Base-by-base conservation (phyloP, 495 filamentous ascomycete genomes). In the Aspergillus baeticus region DNA sequence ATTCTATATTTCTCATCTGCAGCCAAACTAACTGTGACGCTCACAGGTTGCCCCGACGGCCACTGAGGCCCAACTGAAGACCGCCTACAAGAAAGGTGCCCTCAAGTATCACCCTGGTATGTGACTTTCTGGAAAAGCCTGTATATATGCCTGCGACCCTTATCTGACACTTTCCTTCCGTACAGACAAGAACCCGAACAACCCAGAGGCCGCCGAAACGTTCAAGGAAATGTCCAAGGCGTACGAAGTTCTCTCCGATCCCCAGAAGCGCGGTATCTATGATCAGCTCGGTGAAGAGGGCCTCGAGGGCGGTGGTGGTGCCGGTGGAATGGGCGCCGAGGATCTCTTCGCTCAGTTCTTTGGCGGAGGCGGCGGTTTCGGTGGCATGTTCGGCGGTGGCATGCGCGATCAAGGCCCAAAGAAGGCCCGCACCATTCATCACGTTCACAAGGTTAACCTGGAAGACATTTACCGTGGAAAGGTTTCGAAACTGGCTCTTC, bases 401-500 rank as follows among this genome's bases (percentile, higher is more conserved):
- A 90, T 90, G 84, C 84, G 88, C 57, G 86, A 89, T 15, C 81
- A 83, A 36, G 92, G 92, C 20, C 94, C 93, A 6, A 89, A 91
- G 72, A 96, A 97, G 80, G 93, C 94, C 57, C 83, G 94, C 60
- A 92, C 89, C 48, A 99, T 99, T 63, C 89, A 95, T 71, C 94
- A 99, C 74, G 91, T 92, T 51, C 94, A 97, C 84, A 95, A 98
- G 71, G 94, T 99, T 51, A 90, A 91, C 33, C 81, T 99, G 54
- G 94, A 99, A 73, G 95, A 99, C 60, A 91, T 99, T 69, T 99
- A 99, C 83, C 84, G 88, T 55, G 95, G 94, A 57, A 99, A 99
- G 81, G 83, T 96, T 37, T 98, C 94, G 26, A 99, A 98, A 74
- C 81, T 99, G 42, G 95, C 95, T 18, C 79, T 99, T 36, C 95